Base-by-base conservation (phyloP, 2,329 filamentous ascomycete species). In the Aspergillus ruber region DNA sequence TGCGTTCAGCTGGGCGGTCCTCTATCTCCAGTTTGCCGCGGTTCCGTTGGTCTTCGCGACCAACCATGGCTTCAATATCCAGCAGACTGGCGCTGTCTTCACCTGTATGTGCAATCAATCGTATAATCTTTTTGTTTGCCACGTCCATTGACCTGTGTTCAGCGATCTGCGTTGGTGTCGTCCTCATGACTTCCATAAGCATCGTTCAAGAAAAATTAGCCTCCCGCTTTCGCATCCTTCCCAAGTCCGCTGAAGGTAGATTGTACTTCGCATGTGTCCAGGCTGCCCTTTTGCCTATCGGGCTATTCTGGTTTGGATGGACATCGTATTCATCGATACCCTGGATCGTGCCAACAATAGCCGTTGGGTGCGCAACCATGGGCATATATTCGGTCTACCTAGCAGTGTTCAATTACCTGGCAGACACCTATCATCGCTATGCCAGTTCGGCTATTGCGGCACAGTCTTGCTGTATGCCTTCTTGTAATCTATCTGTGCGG, bases 371-470 rank as follows among this genome's bases (percentile, higher is more conserved):
- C 49, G 84, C 88, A 0, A 91, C 86, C 0, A 86, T 91, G 74
- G 85, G 90, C 23, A 94, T 96, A 54, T 91, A 88, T 65, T 84
- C 82, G 35, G 82, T 96, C 33, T 94, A 94, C 62, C 77, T 96
- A 1, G 85, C 90, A 2, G 87, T 89, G 0, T 95, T 96, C 72
- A 96, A 96, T 64, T 96, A 95, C 58, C 77, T 96, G 1, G 89
- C 90, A 17, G 90, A 96, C 62, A 85, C 84, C 1, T 96, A 95
- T 66, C 85, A 90, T 62, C 76, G 80, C 2, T 95, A 91, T 59
- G 88, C 90, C 0, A 89, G 84, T 33, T 93, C 87, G 1, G 90
- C 90, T 0, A 73, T 95, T 6, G 90, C 90, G 0, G 88, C 90
- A 1, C 89, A 95, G 71, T 86, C 82, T 13, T 94, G 88, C 63